A percentile compares a stretch with the other conserved stretches of the same genome.
These are phyloP conservation scores for Globisporangium takayamanum DNA, from an alignment of 352 stramenopile genomes.

Conservation along the genomic window DNA sequence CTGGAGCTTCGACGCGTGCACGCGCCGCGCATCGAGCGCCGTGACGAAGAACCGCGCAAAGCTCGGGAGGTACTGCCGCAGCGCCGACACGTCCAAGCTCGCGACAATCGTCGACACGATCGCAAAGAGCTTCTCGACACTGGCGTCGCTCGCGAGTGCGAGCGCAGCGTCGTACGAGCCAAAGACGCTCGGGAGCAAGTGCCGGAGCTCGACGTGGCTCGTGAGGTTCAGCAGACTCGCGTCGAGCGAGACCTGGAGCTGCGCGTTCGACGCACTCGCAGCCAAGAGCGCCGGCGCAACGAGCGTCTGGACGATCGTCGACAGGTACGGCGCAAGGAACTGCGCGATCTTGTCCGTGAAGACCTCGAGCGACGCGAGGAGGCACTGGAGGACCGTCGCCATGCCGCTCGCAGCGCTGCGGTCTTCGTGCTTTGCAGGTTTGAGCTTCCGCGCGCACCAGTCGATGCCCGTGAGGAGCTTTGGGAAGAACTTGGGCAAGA, in stretches of 20 bases:
- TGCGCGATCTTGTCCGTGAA: conserved; percentile 81
- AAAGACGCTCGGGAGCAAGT: conserved; percentile 66
- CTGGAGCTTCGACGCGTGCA: conserved; percentile 46
- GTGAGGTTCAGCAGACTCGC: conserved; percentile 57
- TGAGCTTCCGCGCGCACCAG: conserved; percentile 32
- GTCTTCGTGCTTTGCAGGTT: conserved; percentile 20
- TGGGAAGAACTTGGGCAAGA: conserved; percentile 80
- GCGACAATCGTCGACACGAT: conserved; percentile 63
- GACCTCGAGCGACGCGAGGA: conserved; percentile 67
- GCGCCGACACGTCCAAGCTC: conserved; percentile 32
- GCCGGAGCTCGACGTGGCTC: conserved; percentile 67
- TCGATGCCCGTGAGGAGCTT: conserved; percentile 58
- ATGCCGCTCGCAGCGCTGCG: conserved; percentile 16
- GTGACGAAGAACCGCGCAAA: conserved; percentile 83
- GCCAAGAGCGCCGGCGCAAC: conserved; percentile 45
- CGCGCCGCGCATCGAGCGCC: conserved; percentile 62
- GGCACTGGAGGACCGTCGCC: conserved; percentile 63
- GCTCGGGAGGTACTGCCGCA: conserved; percentile 63
- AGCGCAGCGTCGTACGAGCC: conserved; percentile 64
- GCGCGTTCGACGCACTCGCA: conserved; percentile 16
- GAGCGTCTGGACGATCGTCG: conserved; percentile 51
- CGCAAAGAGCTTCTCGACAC: conserved; percentile 61
- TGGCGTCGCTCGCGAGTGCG: conserved; percentile 33
- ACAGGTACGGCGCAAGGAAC: conserved; percentile 76
- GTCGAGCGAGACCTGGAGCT: conserved; percentile 55